These are phyloP conservation scores for Cystoderma amianthinum DNA, from an alignment of 768 basidiomycete genomes.

Conservation along the genomic window DNA sequence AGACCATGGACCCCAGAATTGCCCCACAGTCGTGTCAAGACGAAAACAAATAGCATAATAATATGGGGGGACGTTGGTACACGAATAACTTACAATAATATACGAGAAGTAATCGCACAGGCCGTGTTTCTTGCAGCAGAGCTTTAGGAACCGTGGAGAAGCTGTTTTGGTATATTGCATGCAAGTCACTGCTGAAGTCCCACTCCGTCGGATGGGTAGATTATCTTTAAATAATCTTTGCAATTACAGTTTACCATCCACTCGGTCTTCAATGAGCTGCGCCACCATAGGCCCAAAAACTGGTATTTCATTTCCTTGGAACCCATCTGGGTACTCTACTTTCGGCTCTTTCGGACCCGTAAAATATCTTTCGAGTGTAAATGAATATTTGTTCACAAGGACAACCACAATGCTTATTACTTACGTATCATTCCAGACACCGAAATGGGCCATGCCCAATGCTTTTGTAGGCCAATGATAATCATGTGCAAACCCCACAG, in stretches of 20 bases:
- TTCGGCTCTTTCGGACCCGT: conserved; percentile 36
- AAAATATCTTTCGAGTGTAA: conserved; percentile 14
- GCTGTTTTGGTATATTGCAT: too few relatives aligned
- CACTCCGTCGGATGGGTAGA: too few relatives aligned
- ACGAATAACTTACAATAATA: too few relatives aligned
- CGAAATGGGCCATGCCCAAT: conserved; percentile 69
- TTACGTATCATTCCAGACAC: conserved; percentile 77
- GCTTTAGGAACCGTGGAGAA: too few relatives aligned
- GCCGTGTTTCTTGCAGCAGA: too few relatives aligned
- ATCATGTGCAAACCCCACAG: conserved; percentile 76
- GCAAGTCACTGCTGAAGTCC: too few relatives aligned
- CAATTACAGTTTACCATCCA: conserved; percentile 17
- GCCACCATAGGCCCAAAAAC: conserved; percentile 61
- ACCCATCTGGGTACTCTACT: conserved; percentile 75
- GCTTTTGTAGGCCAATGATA: conserved; percentile 79
- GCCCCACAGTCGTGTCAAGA: too few relatives aligned
- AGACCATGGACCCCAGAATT: too few relatives aligned
- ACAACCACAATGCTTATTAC: conserved; percentile 11
- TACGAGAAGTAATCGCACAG: too few relatives aligned
- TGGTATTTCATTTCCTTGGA: conserved; percentile 76
- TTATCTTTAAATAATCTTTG: too few relatives aligned
- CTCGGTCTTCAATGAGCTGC: conserved; percentile 64
- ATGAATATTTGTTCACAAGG: neutral
- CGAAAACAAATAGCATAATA: too few relatives aligned
- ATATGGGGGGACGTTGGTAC: too few relatives aligned